Base-by-base conservation (phyloP, 1,284 basidiomycete genomes). In the Ganoderma leucocontextum region DNA sequence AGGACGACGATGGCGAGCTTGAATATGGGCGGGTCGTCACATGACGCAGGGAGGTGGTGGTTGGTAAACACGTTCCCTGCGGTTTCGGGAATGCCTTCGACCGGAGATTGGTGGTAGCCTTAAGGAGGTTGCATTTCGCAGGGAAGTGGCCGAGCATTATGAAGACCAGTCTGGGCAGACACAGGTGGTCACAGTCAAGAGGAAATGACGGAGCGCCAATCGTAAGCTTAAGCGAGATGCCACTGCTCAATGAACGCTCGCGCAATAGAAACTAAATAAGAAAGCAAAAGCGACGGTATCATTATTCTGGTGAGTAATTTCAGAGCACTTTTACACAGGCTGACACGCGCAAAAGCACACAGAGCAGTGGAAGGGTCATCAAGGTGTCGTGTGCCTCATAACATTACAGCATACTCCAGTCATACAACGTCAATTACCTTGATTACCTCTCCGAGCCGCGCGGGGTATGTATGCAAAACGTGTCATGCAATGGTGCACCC, bases 401-500 rank as follows among this genome's bases (percentile, higher is more conserved):
- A 35, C 52, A 17, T 35, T 17, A 29, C 52, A 55, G 25, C 49
- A 25, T 29, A 53, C 29, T 29, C 25, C 13, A 29, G 6, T 55
- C 52, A 10, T 55, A 33, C 52, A 35, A 33, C 15, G 52, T 19
- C 29, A 35, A 22, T 35, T 17, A 13, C 29, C 29, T 33, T 25
- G 2, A 12, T 10, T 12, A 35, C 29, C 33, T 3, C 33, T 19
- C 52, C 52, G 15, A 55, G 15, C 44, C 19, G 47, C 12, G 12
- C 19, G 10, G n/a, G 4, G 10, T 5, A 60, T n/a, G 9, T 12
- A 39, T 33, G 25, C 41, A 57, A 7, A n/a, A 12, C 22, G 29
- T 25, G 13, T 77, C 73, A 82, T 42, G 73, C 72, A 65, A 91
- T 80, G 12, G 78, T 78, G 73, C 90, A 91, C 1, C 80, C 82